Percentiles rank a stretch among this genome's conserved stretches.
Evolutionary conservation across 2,329 filamentous ascomycete genomes (phyloP).

Genomic region (Xylaria sp.): DNA sequence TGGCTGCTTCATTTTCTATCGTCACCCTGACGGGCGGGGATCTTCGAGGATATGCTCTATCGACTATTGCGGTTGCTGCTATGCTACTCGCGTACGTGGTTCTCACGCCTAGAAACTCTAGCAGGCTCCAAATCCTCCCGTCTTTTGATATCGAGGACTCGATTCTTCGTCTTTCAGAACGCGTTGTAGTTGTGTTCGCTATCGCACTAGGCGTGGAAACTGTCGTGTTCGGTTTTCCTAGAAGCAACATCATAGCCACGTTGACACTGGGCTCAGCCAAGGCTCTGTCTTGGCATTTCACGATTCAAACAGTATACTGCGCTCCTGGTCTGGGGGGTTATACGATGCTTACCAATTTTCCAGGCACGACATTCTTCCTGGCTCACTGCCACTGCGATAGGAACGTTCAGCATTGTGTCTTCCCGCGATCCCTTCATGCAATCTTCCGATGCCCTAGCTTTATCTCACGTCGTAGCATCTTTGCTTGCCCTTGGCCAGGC

Average conservation of each 20-base stretch:
- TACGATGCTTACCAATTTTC: neutral
- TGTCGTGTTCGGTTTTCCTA: constrained; percentile 30
- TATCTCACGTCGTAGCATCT: constrained; percentile 34
- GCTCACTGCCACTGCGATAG: constrained; percentile 33
- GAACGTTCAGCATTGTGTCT: constrained; percentile 39
- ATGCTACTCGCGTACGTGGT: constrained; percentile 37
- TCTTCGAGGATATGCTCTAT: constrained; percentile 26
- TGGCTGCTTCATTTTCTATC: constrained; percentile 30
- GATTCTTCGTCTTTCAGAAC: constrained; percentile 30
- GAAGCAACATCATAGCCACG: constrained; percentile 9
- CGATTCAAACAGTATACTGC: constrained; percentile 33
- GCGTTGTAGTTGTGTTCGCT: constrained; percentile 23
- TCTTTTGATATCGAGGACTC: constrained; percentile 38
- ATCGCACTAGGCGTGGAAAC: constrained; percentile 22
- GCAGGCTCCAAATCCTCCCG: constrained; percentile 33
- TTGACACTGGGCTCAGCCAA: constrained; percentile 36
- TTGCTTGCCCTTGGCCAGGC: constrained; percentile 38
- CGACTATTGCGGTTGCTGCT: constrained; percentile 32
- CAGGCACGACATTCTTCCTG: constrained; percentile 41
- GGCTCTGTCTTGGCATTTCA: constrained; percentile 41
- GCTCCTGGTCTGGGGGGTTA: neutral
- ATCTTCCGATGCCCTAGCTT: constrained; percentile 31
- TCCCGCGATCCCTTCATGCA: constrained; percentile 34
- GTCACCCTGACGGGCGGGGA: constrained; percentile 36
- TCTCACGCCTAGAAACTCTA: constrained; percentile 25